Conservation (phyloP, 345 rosid genomes). For the Salix brachista region DNA sequence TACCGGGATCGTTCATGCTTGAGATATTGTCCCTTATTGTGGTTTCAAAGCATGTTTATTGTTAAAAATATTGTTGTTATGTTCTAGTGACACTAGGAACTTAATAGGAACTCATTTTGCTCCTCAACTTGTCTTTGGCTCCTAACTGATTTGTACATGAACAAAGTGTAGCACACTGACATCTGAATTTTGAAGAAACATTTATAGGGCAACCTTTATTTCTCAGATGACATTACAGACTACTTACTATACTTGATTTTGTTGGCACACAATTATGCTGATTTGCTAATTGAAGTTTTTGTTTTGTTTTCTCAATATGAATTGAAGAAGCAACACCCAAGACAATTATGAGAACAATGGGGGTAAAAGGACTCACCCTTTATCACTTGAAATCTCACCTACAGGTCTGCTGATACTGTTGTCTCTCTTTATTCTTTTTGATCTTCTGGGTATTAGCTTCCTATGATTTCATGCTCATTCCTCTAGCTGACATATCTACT, state of each 20-base stretch:
- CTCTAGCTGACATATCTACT: background rate
- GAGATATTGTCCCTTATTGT: too few relatives aligned
- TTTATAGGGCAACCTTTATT: background rate
- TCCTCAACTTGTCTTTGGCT: background rate
- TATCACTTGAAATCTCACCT: slow-evolving; percentile 37
- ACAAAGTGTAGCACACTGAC: background rate
- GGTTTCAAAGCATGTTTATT: too few relatives aligned
- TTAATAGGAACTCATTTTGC: too few relatives aligned
- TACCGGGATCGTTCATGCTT: too few relatives aligned
- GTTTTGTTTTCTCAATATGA: background rate
- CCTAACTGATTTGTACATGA: background rate
- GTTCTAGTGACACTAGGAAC: too few relatives aligned
- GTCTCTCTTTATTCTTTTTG: background rate
- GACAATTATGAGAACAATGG: slow-evolving; percentile 37
- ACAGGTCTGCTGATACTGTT: slow-evolving; percentile 23
- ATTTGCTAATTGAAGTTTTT: background rate
- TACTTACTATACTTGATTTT: background rate
- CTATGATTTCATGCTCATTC: background rate
- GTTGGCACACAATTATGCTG: background rate
- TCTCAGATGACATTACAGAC: background rate
- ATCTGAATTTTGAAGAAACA: background rate
- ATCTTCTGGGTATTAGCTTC: background rate
- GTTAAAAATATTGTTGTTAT: too few relatives aligned
- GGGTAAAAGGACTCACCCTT: slow-evolving; percentile 36
- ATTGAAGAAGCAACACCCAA: slow-evolving; percentile 35